Evolutionary conservation across 2,329 filamentous ascomycete species (phyloP), one percentile per base, ranked within the genome.

Genomic region (Colletotrichum agaves): DNA sequence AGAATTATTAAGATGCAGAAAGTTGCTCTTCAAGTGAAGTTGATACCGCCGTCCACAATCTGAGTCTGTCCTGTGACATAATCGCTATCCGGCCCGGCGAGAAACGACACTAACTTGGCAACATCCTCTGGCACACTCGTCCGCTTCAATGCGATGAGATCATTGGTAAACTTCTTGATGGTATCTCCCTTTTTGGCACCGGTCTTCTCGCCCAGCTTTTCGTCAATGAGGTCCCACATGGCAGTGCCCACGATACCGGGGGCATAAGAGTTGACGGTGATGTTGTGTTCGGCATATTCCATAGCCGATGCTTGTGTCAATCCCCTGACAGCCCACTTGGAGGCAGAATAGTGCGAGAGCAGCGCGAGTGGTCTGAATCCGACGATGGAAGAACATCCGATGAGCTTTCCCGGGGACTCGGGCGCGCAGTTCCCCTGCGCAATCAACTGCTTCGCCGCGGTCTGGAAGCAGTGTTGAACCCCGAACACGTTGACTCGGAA

Each of bases 201-300:
- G 63, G 82, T 81, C 74, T 85, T 81, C 64, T 64, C 64, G 39
- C 64, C 64, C n/a, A 67, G 69, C 64, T 85, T 84, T 69, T 87
- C 84, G 68, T 91, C 90, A 61, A 92, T 91, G 2, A 87, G 73
- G 50, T 91, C 89, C 89, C 89, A 92, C 89, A 91, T 91, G 0
- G 82, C 80, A 0, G 88, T 91, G 0, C 85, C 88, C 0, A 92
- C 88, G 53, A 92, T 90, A 0, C 90, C 90, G 0, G 90, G 90
- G 0, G 88, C 89, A 72, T 91, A 91, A 0, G 85, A 84, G 71
- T 92, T 92, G 19, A 86, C 88, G 0, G 87, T 91, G 74, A 92
- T 91, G 65, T 87, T 81, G 73, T 91, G 84, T 52, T 78, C 76
- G 0, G 89, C 89, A 77, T 91, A 81, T 69, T 90, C 89, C 83